Evolutionary conservation across 352 stramenopile species (phyloP), one percentile per base, ranked within the genome.

Genomic region (Aphanomyces euteiches): DNA sequence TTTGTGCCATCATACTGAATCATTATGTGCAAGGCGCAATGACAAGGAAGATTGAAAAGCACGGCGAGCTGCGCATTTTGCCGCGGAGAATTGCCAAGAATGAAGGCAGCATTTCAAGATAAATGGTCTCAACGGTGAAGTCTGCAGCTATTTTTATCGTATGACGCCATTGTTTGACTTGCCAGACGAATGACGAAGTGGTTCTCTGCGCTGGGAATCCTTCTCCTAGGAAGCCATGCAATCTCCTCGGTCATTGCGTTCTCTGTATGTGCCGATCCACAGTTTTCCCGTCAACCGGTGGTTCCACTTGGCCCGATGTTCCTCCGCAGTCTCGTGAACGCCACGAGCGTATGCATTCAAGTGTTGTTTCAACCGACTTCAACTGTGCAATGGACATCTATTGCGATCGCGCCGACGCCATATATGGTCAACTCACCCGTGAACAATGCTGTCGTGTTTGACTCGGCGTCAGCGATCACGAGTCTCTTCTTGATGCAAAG

Each of bases 351-450:
- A 10, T 67, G 59, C 28, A 36, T 50, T n/a, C 59, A 67, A 50
- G 59, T 67, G n/a, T 41, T 19, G 10, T 48, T 67, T 28, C 41
- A 41, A 3, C 17, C 39, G n/a, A 36, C 41, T n/a, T 48, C 59
- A 37, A 39, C 54, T n/a, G 41, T 47, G 7, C 28, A 5, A 10
- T 70, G 39, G 34, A 50, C 61, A n/a, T 38, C 64, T 8, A 38
- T 70, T 10, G 47, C 43, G 1, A 47, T 70, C n/a, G 12, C 64
- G 10, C 17, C 3, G 6, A 70, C 64, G 5, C 5, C 45, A 19
- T 60, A 70, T 19, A 70, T 70, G 64, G 64, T 70, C 54, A 60
- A 70, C 54, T 21, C 21, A 1, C 64, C 64, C 2, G 19, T 39
- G 3, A 48, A 34, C 17, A 70, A 70, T 37, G 64, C 56, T 3